phyloP scores from a whole-genome alignment of 2,329 filamentous ascomycete species.

The Talaromyces sp. region DNA sequence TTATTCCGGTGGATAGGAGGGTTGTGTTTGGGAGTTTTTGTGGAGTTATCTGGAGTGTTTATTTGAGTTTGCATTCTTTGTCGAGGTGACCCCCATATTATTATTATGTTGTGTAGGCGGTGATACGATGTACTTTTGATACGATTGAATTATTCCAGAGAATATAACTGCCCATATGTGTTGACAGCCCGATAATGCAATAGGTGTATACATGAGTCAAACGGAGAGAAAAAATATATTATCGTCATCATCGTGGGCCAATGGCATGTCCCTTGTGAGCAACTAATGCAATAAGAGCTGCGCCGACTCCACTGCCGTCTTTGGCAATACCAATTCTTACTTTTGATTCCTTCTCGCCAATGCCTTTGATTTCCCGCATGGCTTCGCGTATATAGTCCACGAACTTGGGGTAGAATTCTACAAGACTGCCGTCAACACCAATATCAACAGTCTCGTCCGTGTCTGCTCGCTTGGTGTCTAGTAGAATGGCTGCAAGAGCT shows the following conservation, averaged over 20 bases:
- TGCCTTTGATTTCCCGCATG: slow-evolving; percentile 69
- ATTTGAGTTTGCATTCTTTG: slow-evolving; percentile 60
- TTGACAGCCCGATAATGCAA: neutral
- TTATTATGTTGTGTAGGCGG: neutral
- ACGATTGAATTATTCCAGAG: neutral
- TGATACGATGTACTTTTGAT: neutral
- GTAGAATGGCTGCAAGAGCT: slow-evolving; percentile 77
- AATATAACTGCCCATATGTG: neutral
- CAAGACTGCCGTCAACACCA: slow-evolving; percentile 88
- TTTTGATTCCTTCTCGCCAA: slow-evolving; percentile 78
- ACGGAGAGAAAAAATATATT: neutral
- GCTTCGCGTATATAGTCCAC: slow-evolving; percentile 83
- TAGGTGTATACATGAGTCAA: slow-evolving; percentile 2
- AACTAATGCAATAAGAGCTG: slow-evolving; percentile 88
- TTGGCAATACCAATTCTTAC: slow-evolving; percentile 95
- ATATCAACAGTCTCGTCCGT: slow-evolving; percentile 75
- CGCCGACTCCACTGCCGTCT: slow-evolving; percentile 93
- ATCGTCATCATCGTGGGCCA: slow-evolving; percentile 5
- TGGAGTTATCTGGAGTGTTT: slow-evolving; percentile 71
- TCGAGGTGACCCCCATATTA: neutral
- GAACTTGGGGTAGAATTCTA: slow-evolving; percentile 95
- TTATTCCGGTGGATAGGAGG: slow-evolving; percentile 68
- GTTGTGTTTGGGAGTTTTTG: slow-evolving; percentile 69
- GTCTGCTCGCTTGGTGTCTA: slow-evolving; percentile 71
- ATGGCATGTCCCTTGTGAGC: slow-evolving; percentile 55